These are phyloP conservation scores for Alliaria petiolata DNA, from an alignment of 345 rosid genomes.

Conservation along the genomic window DNA sequence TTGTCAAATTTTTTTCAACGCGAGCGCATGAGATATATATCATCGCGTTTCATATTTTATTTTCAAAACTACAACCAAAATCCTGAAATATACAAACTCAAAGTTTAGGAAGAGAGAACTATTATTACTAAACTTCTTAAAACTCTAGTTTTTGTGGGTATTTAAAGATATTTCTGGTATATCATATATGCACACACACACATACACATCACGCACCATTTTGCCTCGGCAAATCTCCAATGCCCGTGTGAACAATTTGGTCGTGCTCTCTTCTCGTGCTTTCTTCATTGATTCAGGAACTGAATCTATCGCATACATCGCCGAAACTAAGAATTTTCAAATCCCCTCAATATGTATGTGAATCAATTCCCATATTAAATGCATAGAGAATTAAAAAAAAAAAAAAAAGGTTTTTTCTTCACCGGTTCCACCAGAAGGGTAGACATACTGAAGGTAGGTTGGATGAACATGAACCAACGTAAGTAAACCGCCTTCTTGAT, in stretches of 20 bases:
- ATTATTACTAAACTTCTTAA: no score
- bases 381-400: background rate
- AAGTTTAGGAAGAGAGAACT: no score
- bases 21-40: no score
- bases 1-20: no score
- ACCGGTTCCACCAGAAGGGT: conserved; percentile 56
- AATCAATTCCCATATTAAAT: background rate
- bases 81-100: no score
- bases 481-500: conserved; percentile 35
- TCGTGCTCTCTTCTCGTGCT: conserved; percentile 52
- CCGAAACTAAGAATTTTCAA: conserved; percentile 18
- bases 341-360: background rate
- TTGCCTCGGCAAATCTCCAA: conserved; percentile 50
- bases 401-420: background rate
- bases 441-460: conserved; percentile 36
- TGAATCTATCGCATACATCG: conserved; percentile 17
- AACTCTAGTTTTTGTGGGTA: no score
- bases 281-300: conserved; percentile 47
- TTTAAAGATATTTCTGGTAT: no score
- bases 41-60: no score
- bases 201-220: no score
- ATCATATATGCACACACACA: no score
- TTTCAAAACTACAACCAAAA: no score
- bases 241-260: conserved; percentile 54
- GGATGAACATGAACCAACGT: conserved; percentile 57